Percentiles rank a stretch among this genome's conserved stretches.
phyloP scores from a whole-genome alignment of 306 rosid genomes.

The Datisca glomerata region DNA sequence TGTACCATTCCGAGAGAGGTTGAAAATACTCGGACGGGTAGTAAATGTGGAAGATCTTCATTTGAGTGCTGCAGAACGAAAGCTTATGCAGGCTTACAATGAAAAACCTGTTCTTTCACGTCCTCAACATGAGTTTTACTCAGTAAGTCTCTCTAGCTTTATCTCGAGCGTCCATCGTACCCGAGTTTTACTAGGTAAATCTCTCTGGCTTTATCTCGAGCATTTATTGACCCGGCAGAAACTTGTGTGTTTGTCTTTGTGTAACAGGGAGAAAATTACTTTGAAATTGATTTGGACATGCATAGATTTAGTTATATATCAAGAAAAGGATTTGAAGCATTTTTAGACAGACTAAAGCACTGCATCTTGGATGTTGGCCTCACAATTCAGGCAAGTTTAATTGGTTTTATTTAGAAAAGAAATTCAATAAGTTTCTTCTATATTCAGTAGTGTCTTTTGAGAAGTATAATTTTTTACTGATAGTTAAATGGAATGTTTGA shows the following conservation, averaged over 20 bases:
- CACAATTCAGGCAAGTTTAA: slow-evolving; percentile 74
- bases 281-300: slow-evolving; percentile 96
- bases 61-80: slow-evolving; percentile 71
- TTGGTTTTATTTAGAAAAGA: not conserved
- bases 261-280: slow-evolving; percentile 89
- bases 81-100: slow-evolving; percentile 93
- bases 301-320: slow-evolving; percentile 95
- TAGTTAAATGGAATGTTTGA: slow-evolving; percentile 10
- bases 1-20: slow-evolving; percentile 69
- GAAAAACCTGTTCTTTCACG: slow-evolving; percentile 99
- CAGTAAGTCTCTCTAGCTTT: slow-evolving; percentile 21
- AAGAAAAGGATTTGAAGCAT: slow-evolving; percentile 92
- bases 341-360: slow-evolving; percentile 66
- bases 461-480: slow-evolving; percentile 4
- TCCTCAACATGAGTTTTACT: slow-evolving; percentile 89
- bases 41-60: slow-evolving; percentile 78
- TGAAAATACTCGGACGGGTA: slow-evolving; percentile 92
- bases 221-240: no score
- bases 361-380: slow-evolving; percentile 87
- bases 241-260: no score
- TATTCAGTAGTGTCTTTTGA: not conserved
- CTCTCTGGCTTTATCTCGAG: no score
- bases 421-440: not conserved
- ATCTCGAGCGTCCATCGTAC: no score
- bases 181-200: no score